Evolutionary conservation across 2,329 filamentous ascomycete genomes (phyloP), one percentile per base, ranked within the genome.

Genomic region (Dissoconium aciculare): DNA sequence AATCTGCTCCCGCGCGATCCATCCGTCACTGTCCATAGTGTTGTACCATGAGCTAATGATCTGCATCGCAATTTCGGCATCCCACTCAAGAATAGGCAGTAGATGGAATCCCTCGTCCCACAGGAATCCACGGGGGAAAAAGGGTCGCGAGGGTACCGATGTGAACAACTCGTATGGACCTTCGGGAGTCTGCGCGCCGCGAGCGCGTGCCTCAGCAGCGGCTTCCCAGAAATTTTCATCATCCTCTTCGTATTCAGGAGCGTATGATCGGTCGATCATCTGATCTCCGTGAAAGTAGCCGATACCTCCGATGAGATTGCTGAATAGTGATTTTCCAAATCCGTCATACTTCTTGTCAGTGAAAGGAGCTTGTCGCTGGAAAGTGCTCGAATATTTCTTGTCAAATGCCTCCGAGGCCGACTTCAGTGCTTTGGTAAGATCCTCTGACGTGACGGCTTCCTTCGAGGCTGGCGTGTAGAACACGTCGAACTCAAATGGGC

Each of bases 81-180:
- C 89, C 80, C 85, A 98, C 42, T 98, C 87, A 12, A 83, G 69
- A 32, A 98, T 76, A 2, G 85, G 85, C 28, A 93, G 63, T 19
- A 98, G 64, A 50, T 98, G 89, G 58, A 95, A 98, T 1, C 89
- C 89, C 55, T 98, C 89, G 47, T 98, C 89, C 89, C 89, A 98
- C 3, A 95, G 66, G 54, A 98, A 98, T 1, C 89, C 89, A 38
- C 89, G 71, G 1, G 89, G 89, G 58, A 98, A 98, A 63, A 98
- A 98, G 0, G 89, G 81, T 4, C 89, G 68, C 5, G 87, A 95
- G 0, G 89, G 89, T 34, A 95, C 77, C 46, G 76, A 82, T 5
- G 85, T 91, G 53, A 85, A 95, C 2, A 98, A 69, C 53, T 93
- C 82, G 32, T 77, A 81, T 1, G 87, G 83, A 0, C 82, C 82